Evolutionary conservation across 176 grass and related monocot genomes (phyloP).

Genomic region (Themeda triandra): DNA sequence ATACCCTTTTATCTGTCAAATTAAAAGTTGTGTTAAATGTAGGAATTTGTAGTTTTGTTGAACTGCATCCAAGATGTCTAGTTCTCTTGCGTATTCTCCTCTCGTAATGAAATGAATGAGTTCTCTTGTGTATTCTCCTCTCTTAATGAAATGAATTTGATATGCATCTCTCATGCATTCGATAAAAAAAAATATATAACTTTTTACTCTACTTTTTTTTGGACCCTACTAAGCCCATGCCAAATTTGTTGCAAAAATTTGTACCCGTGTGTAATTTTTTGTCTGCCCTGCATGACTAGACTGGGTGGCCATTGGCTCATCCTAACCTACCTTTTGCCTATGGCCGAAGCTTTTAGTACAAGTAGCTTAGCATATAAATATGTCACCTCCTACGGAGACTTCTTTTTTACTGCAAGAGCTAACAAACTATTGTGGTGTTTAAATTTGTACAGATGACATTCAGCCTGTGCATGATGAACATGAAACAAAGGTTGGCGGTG

Average conservation of each 20-base stretch:
- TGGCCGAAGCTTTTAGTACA: not conserved
- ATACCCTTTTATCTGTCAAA: not conserved
- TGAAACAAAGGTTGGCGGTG: slow-evolving; percentile 19
- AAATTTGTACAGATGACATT: slow-evolving; percentile 34
- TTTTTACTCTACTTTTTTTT: not conserved
- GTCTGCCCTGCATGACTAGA: not conserved
- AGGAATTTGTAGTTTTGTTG: not conserved
- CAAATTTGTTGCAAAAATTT: not conserved
- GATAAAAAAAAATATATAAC: not conserved
- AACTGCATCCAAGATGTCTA: not conserved
- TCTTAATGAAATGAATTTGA: not conserved
- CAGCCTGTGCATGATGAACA: not conserved
- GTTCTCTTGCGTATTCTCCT: not conserved
- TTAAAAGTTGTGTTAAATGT: not conserved
- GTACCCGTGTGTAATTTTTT: not conserved
- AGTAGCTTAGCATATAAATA: not conserved
- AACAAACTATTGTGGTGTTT: not conserved
- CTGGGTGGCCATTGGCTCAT: not conserved
- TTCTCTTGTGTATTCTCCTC: not conserved
- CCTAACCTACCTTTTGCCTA: not conserved
- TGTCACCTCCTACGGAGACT: not conserved
- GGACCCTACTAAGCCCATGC: not conserved
- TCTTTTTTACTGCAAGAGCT: slow-evolving; percentile 2
- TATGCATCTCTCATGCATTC: not conserved
- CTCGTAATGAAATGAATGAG: not conserved